Evolutionary conservation across 495 filamentous ascomycete genomes (phyloP).

Genomic region (Xylaria venustula): DNA sequence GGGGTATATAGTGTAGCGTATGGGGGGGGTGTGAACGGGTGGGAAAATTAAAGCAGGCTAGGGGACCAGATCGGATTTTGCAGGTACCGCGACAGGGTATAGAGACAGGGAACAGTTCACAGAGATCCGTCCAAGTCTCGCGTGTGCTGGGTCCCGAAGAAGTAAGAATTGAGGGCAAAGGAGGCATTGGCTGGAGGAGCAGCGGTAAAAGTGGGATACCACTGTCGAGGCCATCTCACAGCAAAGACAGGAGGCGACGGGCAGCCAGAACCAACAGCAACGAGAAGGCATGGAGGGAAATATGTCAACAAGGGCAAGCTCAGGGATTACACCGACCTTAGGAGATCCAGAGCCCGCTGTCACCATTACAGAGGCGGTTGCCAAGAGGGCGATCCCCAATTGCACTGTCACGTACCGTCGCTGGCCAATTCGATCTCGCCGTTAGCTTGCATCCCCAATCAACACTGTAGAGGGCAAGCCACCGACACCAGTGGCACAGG

Average conservation of each 20-base stretch:
- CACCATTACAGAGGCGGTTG: conserved; percentile 18
- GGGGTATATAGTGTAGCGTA: neutral
- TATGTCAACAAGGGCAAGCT: conserved; percentile 8
- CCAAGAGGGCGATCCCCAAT: conserved; percentile 18
- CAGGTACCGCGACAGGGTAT: conserved; percentile 19
- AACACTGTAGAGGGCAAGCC: conserved; percentile 13
- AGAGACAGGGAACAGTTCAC: conserved; percentile 11
- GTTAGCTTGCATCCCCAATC: conserved; percentile 14
- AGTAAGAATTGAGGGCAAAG: neutral
- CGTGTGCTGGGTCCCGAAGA: neutral
- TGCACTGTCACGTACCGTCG: conserved; percentile 18
- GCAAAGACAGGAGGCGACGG: neutral
- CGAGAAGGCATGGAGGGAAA: neutral
- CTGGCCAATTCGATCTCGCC: conserved; percentile 16
- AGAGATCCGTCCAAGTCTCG: conserved; percentile 8
- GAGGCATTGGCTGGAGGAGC: neutral
- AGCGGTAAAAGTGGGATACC: neutral
- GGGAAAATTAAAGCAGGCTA: conserved; percentile 15
- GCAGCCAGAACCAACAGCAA: neutral
- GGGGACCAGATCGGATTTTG: conserved; percentile 17
- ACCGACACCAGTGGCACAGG: conserved; percentile 10
- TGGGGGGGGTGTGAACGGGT: conserved; percentile 15
- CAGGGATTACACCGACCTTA: conserved; percentile 15
- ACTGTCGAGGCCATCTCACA: neutral
- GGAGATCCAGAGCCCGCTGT: conserved; percentile 11